Base-by-base conservation (phyloP, 768 basidiomycete genomes). In the Tylopilus vinaceipallidus region DNA sequence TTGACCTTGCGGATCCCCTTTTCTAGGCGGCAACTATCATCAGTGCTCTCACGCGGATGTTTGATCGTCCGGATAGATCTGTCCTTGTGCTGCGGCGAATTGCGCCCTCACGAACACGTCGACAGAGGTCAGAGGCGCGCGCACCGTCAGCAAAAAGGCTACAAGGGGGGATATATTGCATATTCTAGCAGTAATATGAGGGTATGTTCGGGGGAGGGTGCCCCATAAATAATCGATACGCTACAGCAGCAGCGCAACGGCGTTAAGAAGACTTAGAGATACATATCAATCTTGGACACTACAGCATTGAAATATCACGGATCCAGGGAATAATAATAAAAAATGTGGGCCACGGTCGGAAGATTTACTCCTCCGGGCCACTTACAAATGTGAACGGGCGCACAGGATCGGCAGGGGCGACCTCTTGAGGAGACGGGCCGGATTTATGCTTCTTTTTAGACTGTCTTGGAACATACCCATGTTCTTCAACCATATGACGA, bases 401-500 rank as follows among this genome's bases (percentile, higher is more conserved):
- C 35, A 60, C 59, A n/a, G 70, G 56, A 38, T 69, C 63, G 13
- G 52, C 40, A 46, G 57, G 40, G 17, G 56, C 30, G 27, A 44
- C 49, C 8, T 58, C 70, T 52, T 65, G 67, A 10, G 57, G 50
- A n/a, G 64, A 56, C 37, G 65, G 55, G 6, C 64, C 61, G n/a
- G 59, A 66, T 56, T 70, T 72, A 29, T 74, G 72, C 54, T 76
- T 78, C 61, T 72, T 77, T 49, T 73, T 64, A 33, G 69, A 72
- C 23, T 73, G 67, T 39, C 71, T 74, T 3, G 81, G 77, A 17
- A 74, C 45, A 50, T 83, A 80, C 19, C 73, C 72, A 55, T 85
- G 83, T 17, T 61, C 67, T 11, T 74, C 70, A 17, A 76, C 72
- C 66, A 80, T 77, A 62, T 85, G 84, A 32, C 80, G 71, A 55